Conservation (phyloP, 306 rosid species). For the Glycine tomentella region DNA sequence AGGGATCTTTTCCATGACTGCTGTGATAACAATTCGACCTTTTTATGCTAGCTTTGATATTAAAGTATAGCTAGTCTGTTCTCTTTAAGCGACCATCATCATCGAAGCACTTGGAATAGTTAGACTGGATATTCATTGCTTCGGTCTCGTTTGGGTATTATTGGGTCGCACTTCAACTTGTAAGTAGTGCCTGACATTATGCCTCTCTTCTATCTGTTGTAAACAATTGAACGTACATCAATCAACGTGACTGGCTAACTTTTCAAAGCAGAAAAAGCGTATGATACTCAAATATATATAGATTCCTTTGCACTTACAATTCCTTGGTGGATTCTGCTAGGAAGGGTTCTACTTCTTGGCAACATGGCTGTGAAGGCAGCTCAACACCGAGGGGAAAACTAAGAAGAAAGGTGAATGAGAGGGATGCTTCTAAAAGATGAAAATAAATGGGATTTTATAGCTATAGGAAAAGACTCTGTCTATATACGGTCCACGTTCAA, state of each 20-base stretch:
- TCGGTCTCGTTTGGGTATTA: constrained; percentile 53
- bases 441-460: constrained; percentile 40
- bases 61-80: constrained; percentile 50
- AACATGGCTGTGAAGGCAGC: constrained; percentile 54
- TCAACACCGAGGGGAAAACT: neutral
- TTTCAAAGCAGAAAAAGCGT: neutral
- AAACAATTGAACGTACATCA: neutral
- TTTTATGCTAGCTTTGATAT: neutral
- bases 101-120: constrained; percentile 71
- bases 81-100: constrained; percentile 87
- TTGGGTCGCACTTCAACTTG: constrained; percentile 65
- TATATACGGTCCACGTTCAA: neutral
- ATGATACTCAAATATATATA: neutral
- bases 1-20: no score
- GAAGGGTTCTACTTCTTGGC: constrained; percentile 78
- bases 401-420: constrained; percentile 23
- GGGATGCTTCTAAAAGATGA: neutral
- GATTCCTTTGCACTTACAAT: constrained; percentile 51
- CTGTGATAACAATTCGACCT: no score
- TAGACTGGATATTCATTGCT: constrained; percentile 55
- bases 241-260: neutral
- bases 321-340: constrained; percentile 81
- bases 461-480: constrained; percentile 43
- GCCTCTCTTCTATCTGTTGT: constrained; percentile 70
- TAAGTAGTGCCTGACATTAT: constrained; percentile 65